These are phyloP conservation scores for Ophiostoma sp. DNA, from an alignment of 2,329 filamentous ascomycete species.

Conservation along the genomic window DNA sequence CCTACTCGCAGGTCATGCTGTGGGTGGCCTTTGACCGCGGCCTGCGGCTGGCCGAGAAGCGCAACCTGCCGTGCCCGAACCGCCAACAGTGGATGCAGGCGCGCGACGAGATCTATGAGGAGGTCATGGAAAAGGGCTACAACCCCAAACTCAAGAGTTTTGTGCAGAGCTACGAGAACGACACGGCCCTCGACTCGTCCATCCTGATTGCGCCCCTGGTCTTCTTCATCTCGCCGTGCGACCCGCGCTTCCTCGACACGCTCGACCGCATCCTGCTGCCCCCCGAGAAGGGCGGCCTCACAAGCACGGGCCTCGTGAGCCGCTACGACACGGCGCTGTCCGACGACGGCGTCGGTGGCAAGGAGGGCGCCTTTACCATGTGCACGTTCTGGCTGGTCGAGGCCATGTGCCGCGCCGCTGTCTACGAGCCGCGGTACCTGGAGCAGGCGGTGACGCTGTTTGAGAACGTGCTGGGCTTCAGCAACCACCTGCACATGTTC, in stretches of 20 bases:
- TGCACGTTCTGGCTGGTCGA: conserved; percentile 81
- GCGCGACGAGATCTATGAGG: conserved; percentile 65
- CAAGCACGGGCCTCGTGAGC: conserved; percentile 69
- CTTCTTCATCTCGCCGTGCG: conserved; percentile 73
- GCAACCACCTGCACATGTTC: conserved; percentile 73
- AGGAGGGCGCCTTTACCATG: conserved; percentile 74
- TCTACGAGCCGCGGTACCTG: conserved; percentile 61
- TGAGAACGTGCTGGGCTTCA: conserved; percentile 71
- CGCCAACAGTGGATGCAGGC: conserved; percentile 60
- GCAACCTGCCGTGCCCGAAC: conserved; percentile 69
- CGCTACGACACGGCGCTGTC: conserved; percentile 65
- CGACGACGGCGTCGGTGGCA: conserved; percentile 68
- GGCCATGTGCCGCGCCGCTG: conserved; percentile 63
- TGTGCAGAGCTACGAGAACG: conserved; percentile 69
- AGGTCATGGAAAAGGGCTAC: conserved; percentile 73
- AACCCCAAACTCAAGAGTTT: conserved; percentile 65
- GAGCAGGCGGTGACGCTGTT: conserved; percentile 61
- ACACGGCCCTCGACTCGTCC: conserved; percentile 65
- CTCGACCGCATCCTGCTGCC: conserved; percentile 66
- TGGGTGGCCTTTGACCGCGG: conserved; percentile 78
- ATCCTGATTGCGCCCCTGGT: conserved; percentile 72
- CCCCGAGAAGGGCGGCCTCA: conserved; percentile 70
- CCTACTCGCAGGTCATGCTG: conserved; percentile 77
- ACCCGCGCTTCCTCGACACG: conserved; percentile 68
- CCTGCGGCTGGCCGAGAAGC: conserved; percentile 66